Evolutionary conservation across 306 rosid genomes (phyloP).

Genomic region (Castanea sativa): DNA sequence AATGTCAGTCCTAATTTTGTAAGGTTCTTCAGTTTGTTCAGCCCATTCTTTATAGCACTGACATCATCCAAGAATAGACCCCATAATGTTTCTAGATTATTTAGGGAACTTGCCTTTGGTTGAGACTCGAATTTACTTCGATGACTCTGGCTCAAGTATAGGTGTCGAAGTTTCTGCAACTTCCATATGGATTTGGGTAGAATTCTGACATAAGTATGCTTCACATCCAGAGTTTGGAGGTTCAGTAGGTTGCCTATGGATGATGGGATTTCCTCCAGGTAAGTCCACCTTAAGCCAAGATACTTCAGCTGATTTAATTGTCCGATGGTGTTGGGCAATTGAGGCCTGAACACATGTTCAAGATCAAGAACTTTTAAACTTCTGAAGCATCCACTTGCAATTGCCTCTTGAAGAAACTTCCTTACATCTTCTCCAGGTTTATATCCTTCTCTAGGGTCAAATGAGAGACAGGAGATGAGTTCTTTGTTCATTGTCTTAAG

Average conservation of each 20-base stretch:
- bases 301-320: constrained; percentile 26
- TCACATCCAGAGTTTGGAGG: constrained; percentile 42
- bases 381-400: background rate
- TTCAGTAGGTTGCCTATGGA: constrained; percentile 22
- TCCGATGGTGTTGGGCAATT: constrained; percentile 25
- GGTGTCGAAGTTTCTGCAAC: constrained; percentile 24
- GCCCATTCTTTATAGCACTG: constrained; percentile 20
- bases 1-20: constrained; percentile 32
- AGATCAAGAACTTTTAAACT: constrained; percentile 39
- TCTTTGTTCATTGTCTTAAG: too few species aligned
- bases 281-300: constrained; percentile 45
- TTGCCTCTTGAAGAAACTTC: constrained; percentile 3
- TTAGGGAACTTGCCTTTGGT: background rate
- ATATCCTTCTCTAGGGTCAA: constrained; percentile 11
- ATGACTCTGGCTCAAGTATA: constrained; percentile 22
- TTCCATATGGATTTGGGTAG: constrained; percentile 38
- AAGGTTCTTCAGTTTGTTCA: constrained; percentile 30
- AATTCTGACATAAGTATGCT: constrained; percentile 25
- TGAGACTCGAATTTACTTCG: constrained; percentile 22
- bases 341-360: constrained; percentile 35
- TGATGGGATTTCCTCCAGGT: constrained; percentile 28
- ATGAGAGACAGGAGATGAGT: too few species aligned
- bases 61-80: constrained; percentile 31
- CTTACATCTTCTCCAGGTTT: constrained; percentile 30
- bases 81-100: constrained; percentile 25